Percentiles rank a stretch among this genome's conserved stretches.
These are phyloP conservation scores for Lasiosphaeria miniovina DNA, from an alignment of 495 filamentous ascomycete genomes.

Conservation along the genomic window DNA sequence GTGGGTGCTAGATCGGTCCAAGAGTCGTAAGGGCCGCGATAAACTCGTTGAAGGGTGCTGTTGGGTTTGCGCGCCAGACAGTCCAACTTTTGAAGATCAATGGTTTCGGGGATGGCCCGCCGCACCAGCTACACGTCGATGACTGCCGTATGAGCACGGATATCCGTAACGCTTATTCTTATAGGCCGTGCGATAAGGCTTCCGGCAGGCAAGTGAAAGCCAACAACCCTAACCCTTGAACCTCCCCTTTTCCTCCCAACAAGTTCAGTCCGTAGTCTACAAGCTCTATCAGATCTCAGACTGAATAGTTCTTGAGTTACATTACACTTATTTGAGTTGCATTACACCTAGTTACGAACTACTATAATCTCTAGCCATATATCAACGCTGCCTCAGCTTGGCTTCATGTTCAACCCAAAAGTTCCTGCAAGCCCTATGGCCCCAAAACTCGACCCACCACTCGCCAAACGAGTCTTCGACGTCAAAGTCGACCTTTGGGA, in stretches of 20 bases:
- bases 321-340: background rate
- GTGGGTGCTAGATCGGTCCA: background rate
- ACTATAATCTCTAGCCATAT: background rate
- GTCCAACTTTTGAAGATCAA: too few relatives aligned
- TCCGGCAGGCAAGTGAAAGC: background rate
- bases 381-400: slow-evolving; percentile 55
- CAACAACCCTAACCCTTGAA: slow-evolving; percentile 11
- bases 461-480: slow-evolving; percentile 90
- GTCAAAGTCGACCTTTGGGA: slow-evolving; percentile 67
- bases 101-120: too few relatives aligned
- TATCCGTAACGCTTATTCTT: background rate
- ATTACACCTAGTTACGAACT: background rate
- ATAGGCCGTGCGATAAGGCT: background rate
- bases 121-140: too few relatives aligned
- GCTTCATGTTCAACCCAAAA: slow-evolving; percentile 80
- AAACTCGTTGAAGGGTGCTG: too few relatives aligned
- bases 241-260: background rate
- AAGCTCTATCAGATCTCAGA: background rate
- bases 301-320: too few relatives aligned
- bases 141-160: too few relatives aligned
- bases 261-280: background rate
- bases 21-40: background rate
- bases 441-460: slow-evolving; percentile 94
- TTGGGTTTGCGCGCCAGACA: too few relatives aligned
- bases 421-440: slow-evolving; percentile 70